Evolutionary conservation across 257 asterid genomes (phyloP), one percentile per base, ranked within the genome.

Genomic region (Prunella vulgaris): DNA sequence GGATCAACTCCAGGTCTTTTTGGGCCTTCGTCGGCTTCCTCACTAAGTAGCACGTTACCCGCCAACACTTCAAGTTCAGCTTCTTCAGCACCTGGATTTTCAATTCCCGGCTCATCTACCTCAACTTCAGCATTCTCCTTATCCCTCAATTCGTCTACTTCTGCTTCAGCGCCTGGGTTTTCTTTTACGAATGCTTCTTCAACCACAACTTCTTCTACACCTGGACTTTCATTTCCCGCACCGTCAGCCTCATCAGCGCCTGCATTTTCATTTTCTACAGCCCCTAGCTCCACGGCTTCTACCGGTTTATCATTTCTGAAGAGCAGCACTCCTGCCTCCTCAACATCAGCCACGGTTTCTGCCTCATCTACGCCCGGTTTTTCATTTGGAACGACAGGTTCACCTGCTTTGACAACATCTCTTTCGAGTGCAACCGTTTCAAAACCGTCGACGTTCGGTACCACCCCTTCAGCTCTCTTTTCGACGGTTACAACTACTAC

Each of bases 401-500:
- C 85, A 60, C 48, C 92, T 28, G 65, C 89, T 53, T 48, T 77
- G n/a, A 7, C 82, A 1, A 14, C 86, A 7, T 20, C 90, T 32
- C 32, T 79, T 61, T 80, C 84, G 10, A 78, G 74, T 33, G 71
- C 86, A 7, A 70, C 86, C 6, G 72, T 82, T 24, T 77, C 88
- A 9, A 85, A 81, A 78, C 69, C 81, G 40, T 33, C 62, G 72
- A 65, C 77, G 48, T 78, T 83, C 74, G 81, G 84, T n/a, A 66
- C 81, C 49, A 73, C 78, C 57, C 76, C 89, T 62, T 78, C 88
- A 9, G 15, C 89, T 53, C 75, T 83, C 74, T 87, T 81, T 80
- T 81, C 92, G 8, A 77, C 92, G 27, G 84, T 77, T 68, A 78
- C 88, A n/a, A 68, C 97, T 21, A 70, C 88, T 1, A 49, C 87